These are phyloP conservation scores for Mucor piriformis DNA, from an alignment of 371 early-diverging fungal genomes.

Conservation along the genomic window DNA sequence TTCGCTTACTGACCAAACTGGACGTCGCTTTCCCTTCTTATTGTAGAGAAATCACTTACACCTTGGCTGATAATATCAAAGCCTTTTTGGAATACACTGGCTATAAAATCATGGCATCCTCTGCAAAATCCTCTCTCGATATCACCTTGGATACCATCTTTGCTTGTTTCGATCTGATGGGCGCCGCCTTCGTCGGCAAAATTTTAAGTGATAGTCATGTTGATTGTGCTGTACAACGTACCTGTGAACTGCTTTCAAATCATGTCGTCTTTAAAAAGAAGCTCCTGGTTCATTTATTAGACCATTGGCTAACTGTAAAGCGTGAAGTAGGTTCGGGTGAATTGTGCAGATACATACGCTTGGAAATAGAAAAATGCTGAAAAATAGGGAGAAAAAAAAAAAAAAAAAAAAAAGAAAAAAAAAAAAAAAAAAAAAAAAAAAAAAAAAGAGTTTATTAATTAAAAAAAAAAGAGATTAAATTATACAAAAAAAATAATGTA, in stretches of 20 bases:
- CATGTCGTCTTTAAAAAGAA: slow-evolving; percentile 29
- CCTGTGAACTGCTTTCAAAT: slow-evolving; percentile 38
- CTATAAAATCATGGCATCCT: slow-evolving; percentile 34
- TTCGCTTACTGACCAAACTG: slow-evolving; percentile 37
- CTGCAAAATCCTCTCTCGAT: not conserved
- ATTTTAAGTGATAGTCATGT: slow-evolving; percentile 43
- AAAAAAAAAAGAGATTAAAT: slow-evolving; percentile 4
- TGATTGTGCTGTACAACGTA: slow-evolving; percentile 45
- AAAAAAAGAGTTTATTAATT: not conserved
- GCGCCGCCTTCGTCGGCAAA: slow-evolving; percentile 45
- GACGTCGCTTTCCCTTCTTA: slow-evolving; percentile 45
- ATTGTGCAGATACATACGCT: slow-evolving; percentile 34
- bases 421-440: slow-evolving; percentile 3
- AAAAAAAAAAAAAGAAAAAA: slow-evolving; percentile 1
- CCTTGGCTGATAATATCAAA: slow-evolving; percentile 50
- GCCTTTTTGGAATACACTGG: slow-evolving; percentile 54
- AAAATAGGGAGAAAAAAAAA: slow-evolving; percentile 1
- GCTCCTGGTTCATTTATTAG: slow-evolving; percentile 35
- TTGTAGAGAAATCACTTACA: slow-evolving; percentile 50
- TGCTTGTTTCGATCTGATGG: slow-evolving; percentile 49
- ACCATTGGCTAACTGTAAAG: slow-evolving; percentile 45
- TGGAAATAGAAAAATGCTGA: slow-evolving; percentile 43
- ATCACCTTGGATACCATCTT: slow-evolving; percentile 38
- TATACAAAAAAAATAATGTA: not conserved
- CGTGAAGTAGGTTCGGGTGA: slow-evolving; percentile 39